Evolutionary conservation across 352 stramenopile genomes (phyloP).

Genomic region (Globisporangium lucens): DNA sequence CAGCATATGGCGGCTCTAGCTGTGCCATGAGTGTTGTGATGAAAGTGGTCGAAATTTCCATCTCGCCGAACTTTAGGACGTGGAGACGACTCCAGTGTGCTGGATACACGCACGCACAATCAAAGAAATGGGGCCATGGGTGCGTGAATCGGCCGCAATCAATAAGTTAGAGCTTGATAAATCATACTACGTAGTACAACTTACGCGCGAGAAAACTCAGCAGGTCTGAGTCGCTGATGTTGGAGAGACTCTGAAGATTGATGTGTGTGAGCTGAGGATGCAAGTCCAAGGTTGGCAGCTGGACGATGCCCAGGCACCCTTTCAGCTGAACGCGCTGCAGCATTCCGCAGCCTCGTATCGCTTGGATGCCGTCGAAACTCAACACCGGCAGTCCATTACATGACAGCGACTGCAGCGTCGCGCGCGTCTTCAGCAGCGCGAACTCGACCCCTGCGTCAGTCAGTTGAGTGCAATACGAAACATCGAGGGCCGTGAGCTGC

Average conservation of each 20-base stretch:
- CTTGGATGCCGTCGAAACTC: slow-evolving; percentile 3
- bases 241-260: slow-evolving; percentile 17
- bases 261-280: slow-evolving; percentile 9
- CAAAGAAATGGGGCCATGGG: not conserved
- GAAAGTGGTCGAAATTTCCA: slow-evolving; percentile 15
- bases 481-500: slow-evolving; percentile 1
- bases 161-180: not conserved
- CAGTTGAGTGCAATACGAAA: slow-evolving; percentile 14
- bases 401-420: slow-evolving; percentile 10
- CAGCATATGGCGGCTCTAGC: not conserved
- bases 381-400: slow-evolving; percentile 17
- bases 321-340: slow-evolving; percentile 19
- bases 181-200: not conserved
- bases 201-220: slow-evolving; percentile 9
- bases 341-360: slow-evolving; percentile 8
- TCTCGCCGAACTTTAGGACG: slow-evolving; percentile 16
- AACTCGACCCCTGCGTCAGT: not conserved
- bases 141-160: not conserved
- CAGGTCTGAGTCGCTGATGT: slow-evolving; percentile 9
- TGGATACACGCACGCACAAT: not conserved
- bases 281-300: slow-evolving; percentile 7
- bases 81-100: slow-evolving; percentile 11
- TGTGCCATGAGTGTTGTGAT: not conserved
- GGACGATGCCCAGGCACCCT: slow-evolving; percentile 14
- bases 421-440: not conserved